Conservation (phyloP, 345 rosid species). For the Viola odorata region DNA sequence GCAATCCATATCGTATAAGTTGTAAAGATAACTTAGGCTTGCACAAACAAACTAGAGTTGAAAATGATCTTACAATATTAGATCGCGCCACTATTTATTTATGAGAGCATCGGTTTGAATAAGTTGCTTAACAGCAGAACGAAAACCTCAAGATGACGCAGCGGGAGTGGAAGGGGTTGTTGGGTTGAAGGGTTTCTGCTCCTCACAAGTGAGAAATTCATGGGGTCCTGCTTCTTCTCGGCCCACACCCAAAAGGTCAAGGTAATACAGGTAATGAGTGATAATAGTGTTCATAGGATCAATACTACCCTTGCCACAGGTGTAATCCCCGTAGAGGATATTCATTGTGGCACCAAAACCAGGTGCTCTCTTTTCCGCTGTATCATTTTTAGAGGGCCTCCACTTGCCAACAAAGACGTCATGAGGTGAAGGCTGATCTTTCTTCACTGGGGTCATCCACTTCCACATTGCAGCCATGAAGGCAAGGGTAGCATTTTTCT, state of each 20-base stretch:
- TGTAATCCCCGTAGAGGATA: slow-evolving; percentile 22
- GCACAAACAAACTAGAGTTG: background rate
- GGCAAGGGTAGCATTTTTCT: slow-evolving; percentile 31
- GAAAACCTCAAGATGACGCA: slow-evolving; percentile 32
- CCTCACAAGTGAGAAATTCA: slow-evolving; percentile 60
- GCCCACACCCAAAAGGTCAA: slow-evolving; percentile 74
- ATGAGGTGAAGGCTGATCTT: slow-evolving; percentile 31
- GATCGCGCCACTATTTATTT: slow-evolving; percentile 1
- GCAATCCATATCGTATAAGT: background rate
- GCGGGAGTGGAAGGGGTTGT: slow-evolving; percentile 25
- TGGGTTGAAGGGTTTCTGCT: slow-evolving; percentile 76
- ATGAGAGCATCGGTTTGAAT: background rate
- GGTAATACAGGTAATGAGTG: slow-evolving; percentile 75
- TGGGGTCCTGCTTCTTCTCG: slow-evolving; percentile 72
- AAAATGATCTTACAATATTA: slow-evolving; percentile 1
- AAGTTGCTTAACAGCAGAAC: background rate
- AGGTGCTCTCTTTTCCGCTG: slow-evolving; percentile 19
- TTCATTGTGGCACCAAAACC: slow-evolving; percentile 33
- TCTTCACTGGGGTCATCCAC: slow-evolving; percentile 25
- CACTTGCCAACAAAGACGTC: slow-evolving; percentile 25
- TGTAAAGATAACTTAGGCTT: background rate
- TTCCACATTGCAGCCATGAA: slow-evolving; percentile 26
- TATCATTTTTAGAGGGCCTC: slow-evolving; percentile 31
- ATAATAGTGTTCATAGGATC: slow-evolving; percentile 71
- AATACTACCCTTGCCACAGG: slow-evolving; percentile 50